phyloP scores from a whole-genome alignment of 495 filamentous ascomycete genomes.

The Lepidopterella palustris region DNA sequence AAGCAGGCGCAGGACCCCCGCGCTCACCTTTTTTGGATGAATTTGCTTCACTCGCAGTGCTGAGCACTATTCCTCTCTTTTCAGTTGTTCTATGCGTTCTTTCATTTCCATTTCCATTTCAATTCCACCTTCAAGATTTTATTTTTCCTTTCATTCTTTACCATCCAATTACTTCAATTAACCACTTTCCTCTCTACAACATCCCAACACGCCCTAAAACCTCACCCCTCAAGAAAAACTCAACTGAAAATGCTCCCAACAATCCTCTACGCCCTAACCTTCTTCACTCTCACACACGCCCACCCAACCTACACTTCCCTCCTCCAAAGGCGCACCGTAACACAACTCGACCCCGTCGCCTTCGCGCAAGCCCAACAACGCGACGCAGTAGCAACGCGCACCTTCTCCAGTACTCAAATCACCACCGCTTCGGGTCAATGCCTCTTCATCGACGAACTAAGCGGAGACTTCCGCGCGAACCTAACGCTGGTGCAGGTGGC shows the following conservation, averaged over 20 bases:
- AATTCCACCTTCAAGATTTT: no score
- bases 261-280: background rate
- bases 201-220: no score
- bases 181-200: no score
- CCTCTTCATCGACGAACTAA: conserved; percentile 48
- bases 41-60: no score
- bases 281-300: background rate
- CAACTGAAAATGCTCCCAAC: background rate
- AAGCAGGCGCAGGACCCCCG: no score
- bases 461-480: conserved; percentile 53
- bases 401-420: background rate
- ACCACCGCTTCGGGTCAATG: conserved; percentile 46
- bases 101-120: no score
- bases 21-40: no score
- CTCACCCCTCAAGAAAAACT: no score
- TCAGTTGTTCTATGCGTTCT: no score
- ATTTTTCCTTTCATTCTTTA: no score
- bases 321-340: background rate
- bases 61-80: no score
- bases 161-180: no score
- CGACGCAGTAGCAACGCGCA: background rate
- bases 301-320: background rate
- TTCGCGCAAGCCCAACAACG: background rate
- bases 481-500: conserved; percentile 48
- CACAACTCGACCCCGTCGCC: background rate